Percentiles rank a stretch among this genome's conserved stretches.
phyloP scores from a whole-genome alignment of 148 eudicot species.

The Camellia sinensis region DNA sequence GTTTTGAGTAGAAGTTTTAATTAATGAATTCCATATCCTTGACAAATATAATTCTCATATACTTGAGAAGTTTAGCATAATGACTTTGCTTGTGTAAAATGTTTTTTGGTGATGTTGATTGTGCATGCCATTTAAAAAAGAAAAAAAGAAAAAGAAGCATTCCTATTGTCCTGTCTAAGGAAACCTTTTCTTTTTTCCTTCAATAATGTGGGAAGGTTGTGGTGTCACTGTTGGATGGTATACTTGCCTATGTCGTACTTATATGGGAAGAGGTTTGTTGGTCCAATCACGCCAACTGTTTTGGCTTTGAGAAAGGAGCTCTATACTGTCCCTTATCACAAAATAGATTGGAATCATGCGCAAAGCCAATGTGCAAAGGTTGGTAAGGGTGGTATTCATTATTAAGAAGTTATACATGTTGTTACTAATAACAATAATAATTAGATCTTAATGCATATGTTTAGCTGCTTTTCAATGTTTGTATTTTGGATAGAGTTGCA shows the following conservation, averaged over 20 bases:
- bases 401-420: too few relatives aligned
- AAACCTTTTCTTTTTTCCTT: not conserved
- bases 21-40: not conserved
- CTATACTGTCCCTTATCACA: slow-evolving; percentile 72
- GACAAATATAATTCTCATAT: not conserved
- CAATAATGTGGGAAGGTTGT: slow-evolving; percentile 80
- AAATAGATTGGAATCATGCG: slow-evolving; percentile 83
- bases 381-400: slow-evolving; percentile 10
- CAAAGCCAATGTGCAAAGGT: slow-evolving; percentile 98
- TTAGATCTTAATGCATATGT: not conserved
- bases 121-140: not conserved
- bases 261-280: slow-evolving; percentile 97
- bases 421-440: too few relatives aligned
- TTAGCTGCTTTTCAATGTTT: not conserved
- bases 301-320: slow-evolving; percentile 84
- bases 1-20: not conserved
- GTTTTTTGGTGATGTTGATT: not conserved
- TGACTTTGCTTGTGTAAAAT: not conserved
- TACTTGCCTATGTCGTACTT: slow-evolving; percentile 96
- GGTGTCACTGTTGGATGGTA: slow-evolving; percentile 99
- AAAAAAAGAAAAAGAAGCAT: not conserved
- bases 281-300: slow-evolving; percentile 88
- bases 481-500: too few relatives aligned
- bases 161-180: slow-evolving; percentile 4
- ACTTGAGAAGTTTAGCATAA: not conserved